phyloP scores from a whole-genome alignment of 2,329 filamentous ascomycete species.

The Cytospora paraplurivora region DNA sequence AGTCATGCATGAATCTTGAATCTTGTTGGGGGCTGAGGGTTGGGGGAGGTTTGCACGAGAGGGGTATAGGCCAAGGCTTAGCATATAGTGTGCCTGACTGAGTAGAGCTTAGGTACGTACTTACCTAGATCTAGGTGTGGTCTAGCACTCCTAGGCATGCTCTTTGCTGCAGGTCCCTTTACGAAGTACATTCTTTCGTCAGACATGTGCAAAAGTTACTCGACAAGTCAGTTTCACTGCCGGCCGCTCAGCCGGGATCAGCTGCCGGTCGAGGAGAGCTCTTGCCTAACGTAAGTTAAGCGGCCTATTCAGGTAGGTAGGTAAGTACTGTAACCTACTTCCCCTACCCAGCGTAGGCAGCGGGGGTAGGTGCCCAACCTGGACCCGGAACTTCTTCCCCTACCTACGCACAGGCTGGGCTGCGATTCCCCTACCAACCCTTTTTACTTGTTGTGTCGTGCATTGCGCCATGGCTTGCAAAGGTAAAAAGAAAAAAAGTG shows the following conservation, averaged over 20 bases:
- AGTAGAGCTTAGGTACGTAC: no score
- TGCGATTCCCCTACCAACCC: background rate
- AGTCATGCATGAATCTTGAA: no score
- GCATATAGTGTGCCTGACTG: no score
- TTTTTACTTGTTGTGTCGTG: background rate
- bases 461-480: background rate
- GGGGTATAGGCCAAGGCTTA: no score
- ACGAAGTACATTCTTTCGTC: background rate
- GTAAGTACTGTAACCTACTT: background rate
- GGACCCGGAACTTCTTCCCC: no score
- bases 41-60: no score
- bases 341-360: background rate
- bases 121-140: background rate
- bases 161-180: background rate
- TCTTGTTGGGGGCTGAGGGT: no score
- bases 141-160: background rate
- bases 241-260: background rate
- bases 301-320: background rate
- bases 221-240: background rate
- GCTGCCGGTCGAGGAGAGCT: background rate
- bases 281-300: background rate
- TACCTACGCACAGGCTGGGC: background rate
- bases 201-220: background rate
- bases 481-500: background rate
- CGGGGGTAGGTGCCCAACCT: no score